A percentile compares a stretch with the other conserved stretches of the same genome.
phyloP scores from a whole-genome alignment of 2,329 filamentous ascomycete genomes.

The Fusarium dimerum region DNA sequence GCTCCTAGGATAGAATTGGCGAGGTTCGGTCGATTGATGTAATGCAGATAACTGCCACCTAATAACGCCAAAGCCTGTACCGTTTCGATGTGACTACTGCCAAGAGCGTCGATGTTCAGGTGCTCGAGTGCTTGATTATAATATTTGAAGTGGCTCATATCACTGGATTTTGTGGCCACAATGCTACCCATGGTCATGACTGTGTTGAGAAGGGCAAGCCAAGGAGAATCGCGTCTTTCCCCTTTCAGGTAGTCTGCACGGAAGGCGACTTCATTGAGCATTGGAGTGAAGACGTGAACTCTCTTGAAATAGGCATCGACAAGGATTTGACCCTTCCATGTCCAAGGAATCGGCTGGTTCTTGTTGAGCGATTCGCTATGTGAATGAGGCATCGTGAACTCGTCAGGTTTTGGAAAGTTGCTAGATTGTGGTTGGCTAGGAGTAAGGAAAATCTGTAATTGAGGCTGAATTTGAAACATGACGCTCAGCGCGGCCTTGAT shows the following conservation, averaged over 20 bases:
- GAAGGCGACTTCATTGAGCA: conserved; percentile 73
- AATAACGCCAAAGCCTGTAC: conserved; percentile 71
- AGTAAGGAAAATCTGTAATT: conserved; percentile 46
- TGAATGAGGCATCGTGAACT: conserved; percentile 45
- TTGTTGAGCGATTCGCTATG: conserved; percentile 48
- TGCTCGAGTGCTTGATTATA: conserved; percentile 69
- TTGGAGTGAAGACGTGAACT: conserved; percentile 70
- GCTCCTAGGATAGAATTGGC: conserved; percentile 73
- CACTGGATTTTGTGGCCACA: conserved; percentile 63
- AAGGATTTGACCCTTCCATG: conserved; percentile 66
- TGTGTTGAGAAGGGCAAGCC: conserved; percentile 74
- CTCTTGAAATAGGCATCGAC: conserved; percentile 77
- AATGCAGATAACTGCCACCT: conserved; percentile 76
- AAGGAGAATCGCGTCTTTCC: conserved; percentile 59
- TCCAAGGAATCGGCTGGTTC: conserved; percentile 54
- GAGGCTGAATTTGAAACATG: conserved; percentile 60
- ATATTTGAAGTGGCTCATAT: conserved; percentile 69
- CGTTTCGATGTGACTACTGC: conserved; percentile 59
- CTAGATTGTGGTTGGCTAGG: conserved; percentile 50
- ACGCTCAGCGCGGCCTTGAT: conserved; percentile 74
- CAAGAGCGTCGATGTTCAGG: conserved; percentile 66
- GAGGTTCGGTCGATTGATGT: conserved; percentile 74
- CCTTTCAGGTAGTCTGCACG: conserved; percentile 27
- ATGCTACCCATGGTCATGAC: conserved; percentile 76
- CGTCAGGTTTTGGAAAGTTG: conserved; percentile 45